Conservation (phyloP, 2,329 filamentous ascomycete species). For the Fusarium keratoplasticum region DNA sequence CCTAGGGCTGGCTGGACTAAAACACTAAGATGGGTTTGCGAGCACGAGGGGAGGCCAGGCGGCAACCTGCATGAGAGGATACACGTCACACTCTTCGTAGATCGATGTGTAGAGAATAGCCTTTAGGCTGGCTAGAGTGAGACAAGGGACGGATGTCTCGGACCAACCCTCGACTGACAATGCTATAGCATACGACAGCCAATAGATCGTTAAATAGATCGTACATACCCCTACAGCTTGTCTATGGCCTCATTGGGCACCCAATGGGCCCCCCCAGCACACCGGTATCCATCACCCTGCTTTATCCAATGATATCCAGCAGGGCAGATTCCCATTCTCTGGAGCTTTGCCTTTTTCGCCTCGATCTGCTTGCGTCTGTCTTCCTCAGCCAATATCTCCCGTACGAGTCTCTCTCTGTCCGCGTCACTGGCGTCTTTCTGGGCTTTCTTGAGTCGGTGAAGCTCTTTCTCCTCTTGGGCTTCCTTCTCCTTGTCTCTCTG, state of each 20-base stretch:
- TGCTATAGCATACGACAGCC: too few relatives aligned
- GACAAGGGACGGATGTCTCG: too few relatives aligned
- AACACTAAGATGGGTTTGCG: too few relatives aligned
- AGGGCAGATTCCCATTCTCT: conserved; percentile 65
- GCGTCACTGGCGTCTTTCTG: conserved; percentile 44
- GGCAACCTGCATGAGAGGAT: too few relatives aligned
- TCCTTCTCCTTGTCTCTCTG: conserved; percentile 60
- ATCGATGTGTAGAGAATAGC: too few relatives aligned
- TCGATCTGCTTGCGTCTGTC: conserved; percentile 53
- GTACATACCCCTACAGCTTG: neutral
- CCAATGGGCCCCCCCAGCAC: conserved; percentile 70
- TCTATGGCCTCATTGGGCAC: conserved; percentile 30
- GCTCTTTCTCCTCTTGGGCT: conserved; percentile 51
- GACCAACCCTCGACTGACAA: too few relatives aligned
- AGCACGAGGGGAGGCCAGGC: too few relatives aligned
- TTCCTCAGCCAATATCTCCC: conserved; percentile 48
- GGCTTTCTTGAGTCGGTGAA: conserved; percentile 48
- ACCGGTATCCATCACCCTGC: conserved; percentile 68
- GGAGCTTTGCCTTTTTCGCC: conserved; percentile 59
- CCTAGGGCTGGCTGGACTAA: too few relatives aligned
- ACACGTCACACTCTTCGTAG: too few relatives aligned
- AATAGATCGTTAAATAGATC: too few relatives aligned
- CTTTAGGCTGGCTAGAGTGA: too few relatives aligned
- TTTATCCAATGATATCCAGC: conserved; percentile 72
- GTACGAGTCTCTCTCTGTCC: conserved; percentile 51